phyloP scores from a whole-genome alignment of 2,329 filamentous ascomycete species.

The Microdochium nivale region DNA sequence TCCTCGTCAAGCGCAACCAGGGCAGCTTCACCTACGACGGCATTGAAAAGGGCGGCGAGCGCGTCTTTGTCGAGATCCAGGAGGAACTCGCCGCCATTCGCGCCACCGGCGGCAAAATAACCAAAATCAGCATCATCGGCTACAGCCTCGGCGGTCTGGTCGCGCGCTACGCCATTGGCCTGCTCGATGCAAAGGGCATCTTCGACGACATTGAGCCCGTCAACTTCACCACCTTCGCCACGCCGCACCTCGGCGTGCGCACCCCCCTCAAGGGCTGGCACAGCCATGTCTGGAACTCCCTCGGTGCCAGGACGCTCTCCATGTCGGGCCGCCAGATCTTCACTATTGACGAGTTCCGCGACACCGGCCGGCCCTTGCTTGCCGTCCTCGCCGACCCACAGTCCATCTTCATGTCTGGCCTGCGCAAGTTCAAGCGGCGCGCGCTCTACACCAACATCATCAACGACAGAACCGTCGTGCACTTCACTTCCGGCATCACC shows the following conservation, averaged over 20 bases:
- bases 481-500: conserved; percentile 74
- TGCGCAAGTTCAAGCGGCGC: conserved; percentile 67
- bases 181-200: conserved; percentile 72
- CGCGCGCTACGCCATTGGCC: conserved; percentile 75
- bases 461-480: conserved; percentile 75
- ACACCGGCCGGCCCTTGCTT: conserved; percentile 72
- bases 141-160: conserved; percentile 88
- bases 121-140: conserved; percentile 76
- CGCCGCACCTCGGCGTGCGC: conserved; percentile 71
- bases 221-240: conserved; percentile 91
- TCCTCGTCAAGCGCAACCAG: conserved; percentile 64
- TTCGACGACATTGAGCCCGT: conserved; percentile 74
- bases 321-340: conserved; percentile 83
- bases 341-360: conserved; percentile 74
- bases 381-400: conserved; percentile 73
- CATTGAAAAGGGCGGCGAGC: conserved; percentile 59
- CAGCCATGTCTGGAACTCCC: conserved; percentile 68
- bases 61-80: conserved; percentile 59
- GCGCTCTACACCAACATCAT: conserved; percentile 79
- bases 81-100: conserved; percentile 50
- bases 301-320: conserved; percentile 74
- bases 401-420: conserved; percentile 76
- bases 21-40: conserved; percentile 66
- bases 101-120: conserved; percentile 59
- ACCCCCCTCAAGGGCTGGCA: conserved; percentile 58